Percentiles rank a stretch among this genome's conserved stretches.
Evolutionary conservation across 164 flowering plant genomes (phyloP).

Genomic region (Liriodendron chinense): DNA sequence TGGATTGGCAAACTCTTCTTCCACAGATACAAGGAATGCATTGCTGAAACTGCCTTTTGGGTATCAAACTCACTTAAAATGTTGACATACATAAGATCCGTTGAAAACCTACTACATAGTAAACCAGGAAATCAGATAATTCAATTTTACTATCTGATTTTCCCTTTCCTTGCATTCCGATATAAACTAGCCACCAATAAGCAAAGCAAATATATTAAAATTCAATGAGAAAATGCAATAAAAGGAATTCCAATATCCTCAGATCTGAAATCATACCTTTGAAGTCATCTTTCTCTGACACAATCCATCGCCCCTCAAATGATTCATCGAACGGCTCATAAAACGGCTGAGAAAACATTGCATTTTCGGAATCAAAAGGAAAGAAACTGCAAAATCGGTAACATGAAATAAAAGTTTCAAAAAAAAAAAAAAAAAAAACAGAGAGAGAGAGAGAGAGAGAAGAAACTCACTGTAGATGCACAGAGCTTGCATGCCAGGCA

Average conservation of each 20-base stretch:
- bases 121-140: no score
- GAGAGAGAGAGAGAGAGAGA: background rate
- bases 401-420: background rate
- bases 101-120: no score
- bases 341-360: slow-evolving; percentile 39
- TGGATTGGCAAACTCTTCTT: no score
- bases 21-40: no score
- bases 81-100: no score
- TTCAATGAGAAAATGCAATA: no score
- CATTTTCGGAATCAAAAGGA: background rate
- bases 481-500: slow-evolving; percentile 25
- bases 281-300: slow-evolving; percentile 72
- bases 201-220: background rate
- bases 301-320: slow-evolving; percentile 75
- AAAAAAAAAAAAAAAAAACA: background rate
- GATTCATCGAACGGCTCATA: slow-evolving; percentile 80
- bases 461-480: slow-evolving; percentile 26
- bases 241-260: background rate
- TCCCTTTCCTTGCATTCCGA: no score
- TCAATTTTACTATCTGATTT: no score
- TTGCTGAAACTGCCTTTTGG: no score
- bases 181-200: background rate
- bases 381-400: background rate
- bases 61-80: no score
- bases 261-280: slow-evolving; percentile 39